Conservation (phyloP, 805 yeast species). For the Saccharomyces eubayanus region DNA sequence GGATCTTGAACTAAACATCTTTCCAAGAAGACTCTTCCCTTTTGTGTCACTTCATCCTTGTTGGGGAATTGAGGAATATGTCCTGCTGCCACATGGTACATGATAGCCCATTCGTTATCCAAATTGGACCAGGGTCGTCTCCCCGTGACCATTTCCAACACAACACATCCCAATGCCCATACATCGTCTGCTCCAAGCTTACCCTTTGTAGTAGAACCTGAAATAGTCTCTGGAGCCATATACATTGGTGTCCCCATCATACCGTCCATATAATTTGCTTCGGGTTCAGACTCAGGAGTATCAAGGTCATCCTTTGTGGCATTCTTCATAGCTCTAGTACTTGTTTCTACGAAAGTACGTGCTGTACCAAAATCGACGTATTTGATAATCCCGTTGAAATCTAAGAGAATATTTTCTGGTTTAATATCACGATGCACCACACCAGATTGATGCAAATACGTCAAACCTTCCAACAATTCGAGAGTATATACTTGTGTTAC, state of each 20-base stretch:
- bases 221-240: slow-evolving; percentile 95
- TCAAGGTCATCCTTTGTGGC: neutral
- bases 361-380: slow-evolving; percentile 98
- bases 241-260: slow-evolving; percentile 95
- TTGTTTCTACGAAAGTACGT: slow-evolving; percentile 63
- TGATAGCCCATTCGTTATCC: slow-evolving; percentile 96
- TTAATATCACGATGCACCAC: slow-evolving; percentile 95
- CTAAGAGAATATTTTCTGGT: slow-evolving; percentile 86
- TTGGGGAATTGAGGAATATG: slow-evolving; percentile 81
- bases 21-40: slow-evolving; percentile 62
- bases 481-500: slow-evolving; percentile 83
- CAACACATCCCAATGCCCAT: slow-evolving; percentile 96
- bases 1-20: slow-evolving; percentile 82
- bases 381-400: slow-evolving; percentile 87
- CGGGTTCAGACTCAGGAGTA: neutral
- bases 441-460: slow-evolving; percentile 88
- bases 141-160: slow-evolving; percentile 94
- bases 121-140: slow-evolving; percentile 92
- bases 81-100: slow-evolving; percentile 97
- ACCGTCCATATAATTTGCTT: slow-evolving; percentile 14
- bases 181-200: slow-evolving; percentile 53
- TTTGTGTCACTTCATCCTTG: slow-evolving; percentile 64
- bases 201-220: slow-evolving; percentile 49
- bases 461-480: slow-evolving; percentile 91
- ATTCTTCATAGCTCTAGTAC: slow-evolving; percentile 31